Evolutionary conservation across 2,329 filamentous ascomycete genomes (phyloP), one percentile per base, ranked within the genome.

Genomic region (Westerdykella aurantiaca): DNA sequence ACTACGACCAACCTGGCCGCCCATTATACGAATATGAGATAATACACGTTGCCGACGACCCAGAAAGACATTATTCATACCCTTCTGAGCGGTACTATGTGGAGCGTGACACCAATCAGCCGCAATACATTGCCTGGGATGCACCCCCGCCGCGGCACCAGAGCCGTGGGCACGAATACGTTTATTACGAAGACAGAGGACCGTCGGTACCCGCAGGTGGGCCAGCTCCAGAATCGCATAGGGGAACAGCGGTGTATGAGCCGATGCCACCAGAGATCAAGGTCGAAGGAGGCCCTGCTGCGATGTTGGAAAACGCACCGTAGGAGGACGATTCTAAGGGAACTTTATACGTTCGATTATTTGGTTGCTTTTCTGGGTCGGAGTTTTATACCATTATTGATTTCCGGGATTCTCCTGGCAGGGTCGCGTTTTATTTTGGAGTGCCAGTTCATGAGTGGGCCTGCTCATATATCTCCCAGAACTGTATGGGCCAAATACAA

Each of bases 131-230:
- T 31, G 53, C 57, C 25, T 64, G 64, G 37, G 58, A 64, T 35
- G 52, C 58, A 4, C 55, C 56, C 4, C 51, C 48, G 11, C 46
- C 55, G 18, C 60, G 57, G 25, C 45, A 57, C 17, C 56, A 59
- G 45, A 56, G 56, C 16, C 55, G 51, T 39, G 53, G 52, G 1
- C 44, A 56, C 18, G 51, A 56, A 41, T 61, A 62, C 37, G 49
- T 63, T 22, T 64, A 64, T 33, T 61, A 64, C 25, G 62, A 66
- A 16, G 63, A 62, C 21, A 55, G 58, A 38, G 59, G 61, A 33
- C 49, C 53, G 34, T 49, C 48, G 23, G 48, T 50, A 23, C 45
- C 49, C 13, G 34, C 42, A 16, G 49, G 55, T 21, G 50, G 53
- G 29, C 52, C 57, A 31, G 47, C 51, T 14, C 52, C 47, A 43